These are phyloP conservation scores for Eustoma russellianum DNA, from an alignment of 257 asterid species.

Conservation along the genomic window DNA sequence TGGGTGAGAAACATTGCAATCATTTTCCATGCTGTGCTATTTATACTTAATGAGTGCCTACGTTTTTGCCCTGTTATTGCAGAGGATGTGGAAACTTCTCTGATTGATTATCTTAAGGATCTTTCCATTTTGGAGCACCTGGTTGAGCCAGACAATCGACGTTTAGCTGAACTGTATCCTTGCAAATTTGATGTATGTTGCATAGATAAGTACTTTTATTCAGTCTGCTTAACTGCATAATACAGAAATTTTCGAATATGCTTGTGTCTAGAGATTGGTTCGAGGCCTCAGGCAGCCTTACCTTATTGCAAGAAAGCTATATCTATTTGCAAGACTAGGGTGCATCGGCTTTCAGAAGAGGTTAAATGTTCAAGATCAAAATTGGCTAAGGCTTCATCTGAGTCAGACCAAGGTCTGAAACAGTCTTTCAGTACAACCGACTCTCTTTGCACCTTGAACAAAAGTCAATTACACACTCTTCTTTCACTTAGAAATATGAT, in stretches of 20 bases:
- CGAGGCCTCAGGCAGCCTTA: slow-evolving; percentile 75
- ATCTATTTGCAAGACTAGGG: slow-evolving; percentile 60
- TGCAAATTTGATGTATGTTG: slow-evolving; percentile 8
- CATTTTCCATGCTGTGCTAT: neutral
- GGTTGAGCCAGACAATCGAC: slow-evolving; percentile 89
- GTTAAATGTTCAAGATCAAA: slow-evolving; percentile 24
- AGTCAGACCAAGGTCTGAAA: slow-evolving; percentile 24
- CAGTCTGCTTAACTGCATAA: slow-evolving; percentile 36
- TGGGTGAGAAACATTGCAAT: neutral
- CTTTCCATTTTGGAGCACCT: slow-evolving; percentile 69
- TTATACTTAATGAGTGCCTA: neutral
- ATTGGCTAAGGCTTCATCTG: slow-evolving; percentile 26
- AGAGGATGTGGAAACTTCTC: slow-evolving; percentile 99
- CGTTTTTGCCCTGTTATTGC: slow-evolving; percentile 12
- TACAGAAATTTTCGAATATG: slow-evolving; percentile 80
- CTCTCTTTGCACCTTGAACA: slow-evolving; percentile 26
- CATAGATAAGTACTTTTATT: neutral
- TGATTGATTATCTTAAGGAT: slow-evolving; percentile 83
- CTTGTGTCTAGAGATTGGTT: slow-evolving; percentile 87
- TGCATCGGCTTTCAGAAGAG: slow-evolving; percentile 51
- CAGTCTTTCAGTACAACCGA: slow-evolving; percentile 31
- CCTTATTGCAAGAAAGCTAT: slow-evolving; percentile 73
- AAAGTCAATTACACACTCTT: no score
- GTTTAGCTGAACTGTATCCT: slow-evolving; percentile 94
- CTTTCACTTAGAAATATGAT: no score